phyloP scores from a whole-genome alignment of 441 rosid species.

The Syzygium malaccense region DNA sequence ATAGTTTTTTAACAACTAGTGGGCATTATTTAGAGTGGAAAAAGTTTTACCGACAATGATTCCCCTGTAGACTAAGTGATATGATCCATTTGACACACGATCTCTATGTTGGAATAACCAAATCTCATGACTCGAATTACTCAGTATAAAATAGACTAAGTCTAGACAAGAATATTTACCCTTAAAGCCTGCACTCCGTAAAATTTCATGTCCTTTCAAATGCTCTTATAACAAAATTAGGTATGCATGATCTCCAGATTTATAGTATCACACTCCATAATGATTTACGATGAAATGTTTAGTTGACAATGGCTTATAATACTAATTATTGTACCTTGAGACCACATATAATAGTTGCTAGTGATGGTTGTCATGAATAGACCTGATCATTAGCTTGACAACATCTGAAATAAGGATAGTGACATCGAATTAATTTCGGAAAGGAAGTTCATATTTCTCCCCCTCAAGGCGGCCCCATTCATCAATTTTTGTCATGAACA shows the following conservation, averaged over 20 bases:
- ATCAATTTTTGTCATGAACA: not conserved
- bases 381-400: accelerated
- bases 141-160: not conserved
- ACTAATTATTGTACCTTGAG: not conserved
- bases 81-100: not conserved
- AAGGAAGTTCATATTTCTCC: not conserved
- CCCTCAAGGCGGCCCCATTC: not conserved
- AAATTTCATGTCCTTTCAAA: not conserved
- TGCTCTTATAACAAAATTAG: not conserved
- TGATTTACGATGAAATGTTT: not conserved
- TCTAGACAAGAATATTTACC: not conserved
- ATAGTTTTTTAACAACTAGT: not conserved
- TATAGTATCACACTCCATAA: not conserved
- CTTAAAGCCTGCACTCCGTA: not conserved
- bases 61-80: not conserved
- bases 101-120: not conserved
- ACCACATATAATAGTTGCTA: not conserved
- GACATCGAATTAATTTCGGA: not conserved
- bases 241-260: not conserved
- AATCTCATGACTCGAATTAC: not conserved
- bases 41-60: not conserved
- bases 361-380: not conserved
- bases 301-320: not conserved
- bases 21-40: not conserved
- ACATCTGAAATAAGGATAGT: not conserved